Evolutionary conservation across 2,329 filamentous ascomycete genomes (phyloP).

Genomic region (Coniochaeta hoffmannii): DNA sequence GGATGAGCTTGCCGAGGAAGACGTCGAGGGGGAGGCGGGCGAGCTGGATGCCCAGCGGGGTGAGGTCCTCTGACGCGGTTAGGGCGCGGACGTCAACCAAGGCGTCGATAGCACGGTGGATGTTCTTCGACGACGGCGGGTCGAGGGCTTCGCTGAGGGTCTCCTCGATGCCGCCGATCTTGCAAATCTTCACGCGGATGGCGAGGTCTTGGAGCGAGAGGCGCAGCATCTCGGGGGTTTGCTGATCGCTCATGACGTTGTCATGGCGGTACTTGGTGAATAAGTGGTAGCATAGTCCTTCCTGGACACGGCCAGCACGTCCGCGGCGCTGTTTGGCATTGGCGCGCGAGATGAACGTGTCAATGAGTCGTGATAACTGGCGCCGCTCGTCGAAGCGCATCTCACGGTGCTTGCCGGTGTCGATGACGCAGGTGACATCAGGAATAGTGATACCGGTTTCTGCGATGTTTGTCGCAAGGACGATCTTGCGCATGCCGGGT

Average conservation of each 20-base stretch:
- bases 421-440: constrained; percentile 93
- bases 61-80: constrained; percentile 74
- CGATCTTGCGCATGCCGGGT: constrained; percentile 78
- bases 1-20: constrained; percentile 86
- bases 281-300: constrained; percentile 90
- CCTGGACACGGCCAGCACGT: constrained; percentile 89
- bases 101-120: constrained; percentile 85
- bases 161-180: constrained; percentile 85
- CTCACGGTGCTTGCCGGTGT: constrained; percentile 93
- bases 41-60: constrained; percentile 76
- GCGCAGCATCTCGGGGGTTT: constrained; percentile 93
- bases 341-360: constrained; percentile 90
- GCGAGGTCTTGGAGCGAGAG: constrained; percentile 91
- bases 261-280: constrained; percentile 90
- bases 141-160: constrained; percentile 84
- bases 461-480: constrained; percentile 94
- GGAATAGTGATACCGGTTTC: constrained; percentile 98
- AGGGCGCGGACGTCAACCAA: constrained; percentile 89
- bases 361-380: constrained; percentile 82
- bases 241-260: constrained; percentile 76
- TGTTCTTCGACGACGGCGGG: constrained; percentile 84
- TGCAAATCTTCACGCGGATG: constrained; percentile 95
- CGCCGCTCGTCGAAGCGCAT: constrained; percentile 94
- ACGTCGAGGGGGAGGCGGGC: constrained; percentile 88
- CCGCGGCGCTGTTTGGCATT: constrained; percentile 94